Base-by-base conservation (phyloP, 495 filamentous ascomycete species). In the Polyplosphaeria fusca region DNA sequence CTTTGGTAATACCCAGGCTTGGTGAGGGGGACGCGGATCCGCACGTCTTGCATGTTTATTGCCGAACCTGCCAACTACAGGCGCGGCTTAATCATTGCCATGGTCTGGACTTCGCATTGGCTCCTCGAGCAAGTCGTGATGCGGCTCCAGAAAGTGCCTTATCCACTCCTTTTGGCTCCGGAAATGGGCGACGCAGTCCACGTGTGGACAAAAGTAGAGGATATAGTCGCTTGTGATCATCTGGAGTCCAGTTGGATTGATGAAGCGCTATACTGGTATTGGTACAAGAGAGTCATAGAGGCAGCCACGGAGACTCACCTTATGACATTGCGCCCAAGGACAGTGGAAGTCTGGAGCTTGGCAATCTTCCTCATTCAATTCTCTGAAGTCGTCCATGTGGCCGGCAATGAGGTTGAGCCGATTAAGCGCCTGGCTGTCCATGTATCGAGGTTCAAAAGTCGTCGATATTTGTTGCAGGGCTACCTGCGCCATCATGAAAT, bases 261-360 rank as follows among this genome's bases (percentile, higher is more conserved):
- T 49, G 41, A 60, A 60, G 1, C 57, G 61, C 61, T 64, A 24
- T 55, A 20, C 45, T 16, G 23, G 45, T 50, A 24, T 41, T 51
- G 39, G 37, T n/a, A 45, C 9, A 27, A 37, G 20, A 5, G 14
- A 54, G 0, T 44, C 24, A 5, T 25, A 50, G 30, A 54, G 19
- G 25, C 24, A 39, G 41, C 5, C 48, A 41, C 23, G 35, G 22
- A 38, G 13, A 55, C 47, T 54, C 35, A 55, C 61, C 61, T 64
- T 23, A 26, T 56, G 61, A 23, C 61, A 64, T 24, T 47, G 62
- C 3, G 58, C 46, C 61, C 61, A 64, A 11, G 61, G 61, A 45
- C 61, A 64, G 27, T 64, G 61, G 41, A 64, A 64, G 0, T 27
- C 28, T 24, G 45, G 43, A 4, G 24, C 20, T 2, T 9, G 9